phyloP scores from a whole-genome alignment of 306 rosid genomes.

The Styphnolobium japonicum region DNA sequence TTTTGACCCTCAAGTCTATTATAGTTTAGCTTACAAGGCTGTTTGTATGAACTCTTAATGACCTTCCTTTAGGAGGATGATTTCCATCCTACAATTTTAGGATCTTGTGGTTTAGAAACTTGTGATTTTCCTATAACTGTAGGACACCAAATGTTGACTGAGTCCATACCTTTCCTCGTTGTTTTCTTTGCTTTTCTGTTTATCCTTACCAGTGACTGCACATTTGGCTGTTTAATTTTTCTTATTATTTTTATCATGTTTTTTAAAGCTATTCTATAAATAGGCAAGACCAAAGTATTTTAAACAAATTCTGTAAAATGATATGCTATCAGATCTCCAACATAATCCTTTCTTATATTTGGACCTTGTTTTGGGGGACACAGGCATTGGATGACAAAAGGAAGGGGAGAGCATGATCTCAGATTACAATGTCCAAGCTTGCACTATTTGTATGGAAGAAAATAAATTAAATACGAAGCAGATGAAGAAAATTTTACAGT shows the following conservation, averaged over 20 bases:
- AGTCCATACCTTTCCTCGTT: too few species aligned
- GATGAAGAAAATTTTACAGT: background rate
- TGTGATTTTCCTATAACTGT: too few species aligned
- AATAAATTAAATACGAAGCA: background rate
- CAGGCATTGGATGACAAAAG: slow-evolving; percentile 56
- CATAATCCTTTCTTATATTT: slow-evolving; percentile 8
- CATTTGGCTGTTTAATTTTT: background rate
- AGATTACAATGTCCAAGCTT: background rate
- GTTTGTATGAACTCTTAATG: too few species aligned
- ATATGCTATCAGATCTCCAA: background rate
- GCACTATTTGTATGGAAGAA: background rate
- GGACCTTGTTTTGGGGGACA: slow-evolving; percentile 8
- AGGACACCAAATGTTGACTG: too few species aligned
- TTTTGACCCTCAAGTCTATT: too few species aligned
- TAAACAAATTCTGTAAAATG: background rate
- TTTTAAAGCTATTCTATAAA: background rate
- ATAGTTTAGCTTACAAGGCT: too few species aligned
- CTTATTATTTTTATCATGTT: background rate
- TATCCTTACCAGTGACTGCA: background rate
- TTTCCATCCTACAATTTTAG: too few species aligned
- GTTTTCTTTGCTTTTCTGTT: background rate
- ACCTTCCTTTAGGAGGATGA: too few species aligned
- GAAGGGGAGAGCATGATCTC: slow-evolving; percentile 44
- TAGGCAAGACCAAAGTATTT: background rate
- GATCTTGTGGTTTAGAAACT: too few species aligned